These are phyloP conservation scores for Saccharomycopsis lassenensis DNA, from an alignment of 805 yeast species.

Conservation along the genomic window DNA sequence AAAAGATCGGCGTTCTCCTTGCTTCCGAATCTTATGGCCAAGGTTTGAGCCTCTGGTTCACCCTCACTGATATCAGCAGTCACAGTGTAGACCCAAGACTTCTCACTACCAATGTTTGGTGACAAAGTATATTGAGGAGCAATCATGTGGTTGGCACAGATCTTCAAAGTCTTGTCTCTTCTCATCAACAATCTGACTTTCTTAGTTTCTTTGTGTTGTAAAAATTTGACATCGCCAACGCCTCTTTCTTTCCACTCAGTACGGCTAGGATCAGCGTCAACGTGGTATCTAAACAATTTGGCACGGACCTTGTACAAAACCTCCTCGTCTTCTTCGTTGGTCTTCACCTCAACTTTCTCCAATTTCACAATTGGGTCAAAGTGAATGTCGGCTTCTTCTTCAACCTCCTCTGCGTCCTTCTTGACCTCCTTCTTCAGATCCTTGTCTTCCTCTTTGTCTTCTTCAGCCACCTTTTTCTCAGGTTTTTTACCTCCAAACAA, in stretches of 20 bases:
- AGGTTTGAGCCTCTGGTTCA: constrained; percentile 87
- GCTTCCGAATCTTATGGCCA: constrained; percentile 90
- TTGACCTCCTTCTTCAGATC: constrained; percentile 21
- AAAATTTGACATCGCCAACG: constrained; percentile 94
- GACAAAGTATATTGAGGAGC: constrained; percentile 72
- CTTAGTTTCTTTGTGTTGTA: constrained; percentile 72
- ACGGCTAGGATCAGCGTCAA: constrained; percentile 48
- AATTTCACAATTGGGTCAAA: constrained; percentile 93
- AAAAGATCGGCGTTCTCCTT: constrained; percentile 92
- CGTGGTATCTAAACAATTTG: constrained; percentile 82
- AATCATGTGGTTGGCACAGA: constrained; percentile 94
- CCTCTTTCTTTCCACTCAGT: constrained; percentile 99
- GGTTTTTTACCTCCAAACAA: constrained; percentile 91
- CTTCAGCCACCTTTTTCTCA: constrained; percentile 38
- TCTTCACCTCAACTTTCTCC: constrained; percentile 92
- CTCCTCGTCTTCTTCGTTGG: constrained; percentile 88
- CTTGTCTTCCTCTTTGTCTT: constrained; percentile 23
- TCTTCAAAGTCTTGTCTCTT: constrained; percentile 96
- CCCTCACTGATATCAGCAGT: constrained; percentile 95
- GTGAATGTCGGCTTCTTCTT: constrained; percentile 51
- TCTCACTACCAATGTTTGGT: constrained; percentile 93
- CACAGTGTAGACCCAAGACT: constrained; percentile 96
- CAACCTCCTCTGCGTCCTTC: constrained; percentile 22
- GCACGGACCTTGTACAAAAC: constrained; percentile 82
- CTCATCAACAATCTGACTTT: constrained; percentile 94